phyloP scores from a whole-genome alignment of 768 basidiomycete genomes.

The Gyrodon lividus region DNA sequence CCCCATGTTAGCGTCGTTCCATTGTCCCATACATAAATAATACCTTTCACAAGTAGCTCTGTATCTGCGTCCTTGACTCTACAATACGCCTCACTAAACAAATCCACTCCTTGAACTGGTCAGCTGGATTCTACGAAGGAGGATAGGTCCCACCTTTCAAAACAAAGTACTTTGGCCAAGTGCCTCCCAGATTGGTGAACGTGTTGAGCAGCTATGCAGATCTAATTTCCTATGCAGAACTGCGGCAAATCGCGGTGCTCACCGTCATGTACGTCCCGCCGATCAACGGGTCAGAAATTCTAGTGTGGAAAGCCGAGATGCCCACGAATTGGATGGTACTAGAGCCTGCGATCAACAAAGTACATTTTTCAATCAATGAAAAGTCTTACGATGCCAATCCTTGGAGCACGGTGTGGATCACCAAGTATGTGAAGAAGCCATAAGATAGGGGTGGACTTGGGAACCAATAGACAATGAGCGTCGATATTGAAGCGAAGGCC shows the following conservation, averaged over 20 bases:
- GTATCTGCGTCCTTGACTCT: conserved; percentile 58
- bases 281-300: conserved; percentile 92
- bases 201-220: conserved; percentile 81
- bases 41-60: conserved; percentile 57
- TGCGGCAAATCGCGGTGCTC: conserved; percentile 23
- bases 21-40: conserved; percentile 4
- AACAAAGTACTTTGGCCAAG: conserved; percentile 96
- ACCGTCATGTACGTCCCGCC: conserved; percentile 99
- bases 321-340: conserved; percentile 99
- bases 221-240: conserved; percentile 7
- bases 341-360: conserved; percentile 6
- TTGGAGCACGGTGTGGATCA: conserved; percentile 77
- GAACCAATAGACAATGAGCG: conserved; percentile 81
- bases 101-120: conserved; percentile 67
- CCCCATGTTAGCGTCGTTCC: conserved; percentile 10
- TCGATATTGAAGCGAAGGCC: conserved; percentile 66
- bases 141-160: conserved; percentile 62
- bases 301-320: conserved; percentile 98
- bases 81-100: conserved; percentile 84
- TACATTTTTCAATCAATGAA: background rate
- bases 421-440: conserved; percentile 77
- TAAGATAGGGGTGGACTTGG: conserved; percentile 71
- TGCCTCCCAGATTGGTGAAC: conserved; percentile 94
- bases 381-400: conserved; percentile 77
- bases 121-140: conserved; percentile 5